These are phyloP conservation scores for Adansonia digitata DNA, from an alignment of 345 rosid species.

Conservation along the genomic window DNA sequence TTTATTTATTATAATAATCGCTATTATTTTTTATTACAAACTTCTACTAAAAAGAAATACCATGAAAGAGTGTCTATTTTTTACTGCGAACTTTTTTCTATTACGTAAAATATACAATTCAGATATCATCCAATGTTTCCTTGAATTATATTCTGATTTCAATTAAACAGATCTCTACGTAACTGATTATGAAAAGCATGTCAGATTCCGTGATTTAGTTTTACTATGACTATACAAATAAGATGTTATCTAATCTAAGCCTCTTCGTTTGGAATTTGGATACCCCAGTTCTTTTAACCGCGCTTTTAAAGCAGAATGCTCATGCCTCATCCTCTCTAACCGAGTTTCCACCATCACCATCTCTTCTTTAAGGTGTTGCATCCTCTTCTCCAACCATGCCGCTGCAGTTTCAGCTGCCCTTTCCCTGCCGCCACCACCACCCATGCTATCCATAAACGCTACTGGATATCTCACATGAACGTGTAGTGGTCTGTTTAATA, in stretches of 20 bases:
- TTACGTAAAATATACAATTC: background rate
- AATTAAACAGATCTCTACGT: too few species aligned
- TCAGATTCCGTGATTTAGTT: too few species aligned
- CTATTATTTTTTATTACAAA: too few species aligned
- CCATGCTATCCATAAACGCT: slow-evolving; percentile 28
- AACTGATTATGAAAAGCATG: too few species aligned
- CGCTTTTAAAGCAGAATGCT: slow-evolving; percentile 49
- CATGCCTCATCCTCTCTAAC: slow-evolving; percentile 65
- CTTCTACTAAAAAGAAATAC: too few species aligned
- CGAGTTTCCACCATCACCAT: slow-evolving; percentile 69
- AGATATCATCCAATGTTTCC: background rate
- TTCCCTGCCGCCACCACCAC: slow-evolving; percentile 21
- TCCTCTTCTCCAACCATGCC: slow-evolving; percentile 67
- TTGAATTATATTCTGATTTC: background rate
- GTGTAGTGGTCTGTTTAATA: slow-evolving; percentile 57
- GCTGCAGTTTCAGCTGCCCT: slow-evolving; percentile 42
- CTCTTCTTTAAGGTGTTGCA: slow-evolving; percentile 70
- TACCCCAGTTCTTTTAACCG: slow-evolving; percentile 47
- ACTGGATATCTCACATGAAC: slow-evolving; percentile 35
- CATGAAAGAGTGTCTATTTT: too few species aligned
- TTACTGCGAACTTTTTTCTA: background rate
- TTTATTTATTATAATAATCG: too few species aligned
- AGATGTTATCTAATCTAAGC: too few species aligned
- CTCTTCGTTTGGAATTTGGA: background rate
- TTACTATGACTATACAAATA: too few species aligned